Conservation (phyloP, 73 alveolate species). For the Paramecium caudatum region DNA sequence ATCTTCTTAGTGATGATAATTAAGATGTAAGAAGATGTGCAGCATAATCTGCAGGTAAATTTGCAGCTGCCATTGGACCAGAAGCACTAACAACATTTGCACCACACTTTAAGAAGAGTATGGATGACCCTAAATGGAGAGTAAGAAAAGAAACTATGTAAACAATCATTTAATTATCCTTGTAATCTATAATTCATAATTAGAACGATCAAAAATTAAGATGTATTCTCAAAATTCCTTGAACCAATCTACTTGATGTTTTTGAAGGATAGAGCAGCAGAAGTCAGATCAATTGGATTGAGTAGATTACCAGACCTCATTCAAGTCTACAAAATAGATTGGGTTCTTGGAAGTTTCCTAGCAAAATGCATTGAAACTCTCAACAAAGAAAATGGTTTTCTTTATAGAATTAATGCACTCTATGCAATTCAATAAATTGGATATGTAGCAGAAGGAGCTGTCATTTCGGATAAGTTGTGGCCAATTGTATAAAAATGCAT, state of each 20-base stretch:
- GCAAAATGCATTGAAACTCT: slow-evolving; percentile 92
- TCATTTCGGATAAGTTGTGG: slow-evolving; percentile 85
- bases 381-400: slow-evolving; percentile 89
- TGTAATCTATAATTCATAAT: not conserved
- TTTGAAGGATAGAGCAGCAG: slow-evolving; percentile 96
- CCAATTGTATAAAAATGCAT: slow-evolving; percentile 92
- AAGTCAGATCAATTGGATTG: slow-evolving; percentile 94
- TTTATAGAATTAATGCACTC: slow-evolving; percentile 58
- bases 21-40: slow-evolving; percentile 95
- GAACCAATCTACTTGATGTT: slow-evolving; percentile 90
- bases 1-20: slow-evolving; percentile 96
- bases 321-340: slow-evolving; percentile 87
- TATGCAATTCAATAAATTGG: slow-evolving; percentile 74
- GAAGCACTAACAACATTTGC: slow-evolving; percentile 84
- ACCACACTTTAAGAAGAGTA: slow-evolving; percentile 86
- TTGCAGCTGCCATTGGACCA: slow-evolving; percentile 94
- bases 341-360: slow-evolving; percentile 92
- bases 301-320: slow-evolving; percentile 89
- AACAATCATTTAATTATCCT: slow-evolving; percentile 88
- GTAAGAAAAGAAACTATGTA: slow-evolving; percentile 94
- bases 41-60: slow-evolving; percentile 89
- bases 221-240: slow-evolving; percentile 86
- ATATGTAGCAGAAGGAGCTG: slow-evolving; percentile 84
- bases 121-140: slow-evolving; percentile 98
- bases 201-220: slow-evolving; percentile 82